These are phyloP conservation scores for Candida ortonii DNA, from an alignment of 805 yeast genomes.

Conservation along the genomic window DNA sequence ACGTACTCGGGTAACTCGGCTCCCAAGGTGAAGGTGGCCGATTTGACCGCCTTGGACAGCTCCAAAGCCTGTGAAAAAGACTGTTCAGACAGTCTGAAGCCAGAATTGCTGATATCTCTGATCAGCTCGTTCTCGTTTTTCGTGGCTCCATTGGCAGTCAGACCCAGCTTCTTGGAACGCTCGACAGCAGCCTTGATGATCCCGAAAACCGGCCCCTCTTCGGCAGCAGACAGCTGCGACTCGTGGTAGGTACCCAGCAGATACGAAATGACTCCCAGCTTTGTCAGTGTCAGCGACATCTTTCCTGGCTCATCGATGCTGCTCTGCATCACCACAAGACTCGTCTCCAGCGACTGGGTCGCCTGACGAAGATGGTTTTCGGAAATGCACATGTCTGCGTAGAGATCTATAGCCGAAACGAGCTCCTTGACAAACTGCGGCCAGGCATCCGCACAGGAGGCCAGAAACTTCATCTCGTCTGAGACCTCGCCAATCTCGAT, in stretches of 20 bases:
- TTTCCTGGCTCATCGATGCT: slow-evolving; percentile 20
- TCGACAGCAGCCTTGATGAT: slow-evolving; percentile 1
- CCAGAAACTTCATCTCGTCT: slow-evolving; percentile 21
- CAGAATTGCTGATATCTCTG: slow-evolving; percentile 9
- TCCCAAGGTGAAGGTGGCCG: slow-evolving; percentile 11
- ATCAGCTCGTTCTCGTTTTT: slow-evolving; percentile 2
- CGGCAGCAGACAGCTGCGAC: slow-evolving; percentile 12
- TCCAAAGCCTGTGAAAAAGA: slow-evolving; percentile 16
- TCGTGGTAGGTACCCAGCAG: slow-evolving; percentile 12
- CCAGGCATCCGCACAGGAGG: slow-evolving; percentile 28
- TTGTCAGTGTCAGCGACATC: slow-evolving; percentile 16
- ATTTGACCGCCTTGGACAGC: slow-evolving; percentile 11
- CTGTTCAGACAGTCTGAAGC: slow-evolving; percentile 10
- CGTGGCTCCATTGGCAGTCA: neutral
- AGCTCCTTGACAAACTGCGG: slow-evolving; percentile 26
- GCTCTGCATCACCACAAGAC: slow-evolving; percentile 16
- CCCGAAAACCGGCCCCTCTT: slow-evolving; percentile 3
- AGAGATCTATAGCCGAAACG: slow-evolving; percentile 25
- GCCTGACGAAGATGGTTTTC: slow-evolving; percentile 24
- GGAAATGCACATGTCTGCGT: slow-evolving; percentile 26
- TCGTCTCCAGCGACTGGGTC: slow-evolving; percentile 10
- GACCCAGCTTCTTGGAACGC: slow-evolving; percentile 1
- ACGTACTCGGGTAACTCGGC: slow-evolving; percentile 15
- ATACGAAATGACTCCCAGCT: slow-evolving; percentile 16
- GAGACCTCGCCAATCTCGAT: slow-evolving; percentile 22